Conservation (phyloP, 495 filamentous ascomycete genomes). For the Penicillium samsonianum region DNA sequence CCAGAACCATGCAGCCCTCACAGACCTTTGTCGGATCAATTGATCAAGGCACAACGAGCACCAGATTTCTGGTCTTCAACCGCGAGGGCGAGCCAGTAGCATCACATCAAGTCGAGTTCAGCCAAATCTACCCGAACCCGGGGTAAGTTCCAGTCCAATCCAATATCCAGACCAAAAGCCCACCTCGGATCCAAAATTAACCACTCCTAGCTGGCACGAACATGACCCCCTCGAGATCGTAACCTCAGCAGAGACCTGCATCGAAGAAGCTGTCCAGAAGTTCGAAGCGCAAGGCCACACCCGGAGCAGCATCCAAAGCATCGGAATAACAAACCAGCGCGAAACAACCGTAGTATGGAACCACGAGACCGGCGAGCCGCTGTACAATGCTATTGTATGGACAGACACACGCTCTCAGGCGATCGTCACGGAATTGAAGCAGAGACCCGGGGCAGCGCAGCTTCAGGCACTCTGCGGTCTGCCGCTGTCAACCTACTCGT, state of each 20-base stretch:
- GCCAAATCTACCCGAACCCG: conserved; percentile 83
- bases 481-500: conserved; percentile 91
- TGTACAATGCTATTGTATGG: conserved; percentile 93
- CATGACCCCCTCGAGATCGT: conserved; percentile 83
- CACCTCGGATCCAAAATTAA: conserved; percentile 3
- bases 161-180: neutral
- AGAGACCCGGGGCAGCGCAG: conserved; percentile 58
- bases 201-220: conserved; percentile 77
- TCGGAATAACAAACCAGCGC: conserved; percentile 94
- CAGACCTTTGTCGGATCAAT: conserved; percentile 67
- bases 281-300: conserved; percentile 69
- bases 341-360: conserved; percentile 97
- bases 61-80: conserved; percentile 90
- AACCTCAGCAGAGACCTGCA: conserved; percentile 77
- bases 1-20: conserved; percentile 28
- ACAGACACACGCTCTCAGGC: conserved; percentile 83
- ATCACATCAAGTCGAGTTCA: conserved; percentile 89
- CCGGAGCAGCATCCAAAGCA: conserved; percentile 68
- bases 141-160: conserved; percentile 60
- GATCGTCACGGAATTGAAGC: conserved; percentile 76
- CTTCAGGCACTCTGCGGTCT: conserved; percentile 79
- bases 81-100: conserved; percentile 74
- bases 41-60: conserved; percentile 92
- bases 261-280: conserved; percentile 70
- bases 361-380: conserved; percentile 75